A percentile compares a stretch with the other conserved stretches of the same genome.
phyloP scores from a whole-genome alignment of 805 yeast species.

The Pichia deserticola region DNA sequence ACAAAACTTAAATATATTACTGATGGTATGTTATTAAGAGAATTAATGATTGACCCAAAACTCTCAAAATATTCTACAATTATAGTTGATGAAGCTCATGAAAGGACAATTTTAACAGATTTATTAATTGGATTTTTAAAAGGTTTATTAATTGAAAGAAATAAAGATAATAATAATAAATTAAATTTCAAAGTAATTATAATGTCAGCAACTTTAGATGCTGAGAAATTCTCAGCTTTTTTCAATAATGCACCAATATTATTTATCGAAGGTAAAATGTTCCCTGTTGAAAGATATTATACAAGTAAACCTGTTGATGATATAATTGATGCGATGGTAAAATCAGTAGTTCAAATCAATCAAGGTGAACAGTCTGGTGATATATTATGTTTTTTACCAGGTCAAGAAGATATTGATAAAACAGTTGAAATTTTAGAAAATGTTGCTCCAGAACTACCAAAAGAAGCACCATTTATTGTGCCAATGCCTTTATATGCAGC shows the following conservation, averaged over 20 bases:
- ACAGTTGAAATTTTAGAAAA: conserved; percentile 56
- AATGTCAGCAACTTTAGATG: conserved; percentile 97
- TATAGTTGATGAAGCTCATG: conserved; percentile 95
- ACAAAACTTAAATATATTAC: conserved; percentile 83
- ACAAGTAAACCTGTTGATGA: conserved; percentile 64
- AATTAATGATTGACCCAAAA: conserved; percentile 66
- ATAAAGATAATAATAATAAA: conserved; percentile 31
- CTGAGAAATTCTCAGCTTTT: conserved; percentile 74
- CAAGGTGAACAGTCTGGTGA: conserved; percentile 80
- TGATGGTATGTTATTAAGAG: conserved; percentile 95
- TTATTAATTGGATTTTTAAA: conserved; percentile 83
- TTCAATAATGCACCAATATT: conserved; percentile 76
- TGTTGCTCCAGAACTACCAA: conserved; percentile 59
- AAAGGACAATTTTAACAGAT: conserved; percentile 88
- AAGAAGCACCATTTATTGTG: conserved; percentile 65
- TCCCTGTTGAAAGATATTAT: conserved; percentile 70
- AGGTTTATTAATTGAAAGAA: conserved; percentile 41
- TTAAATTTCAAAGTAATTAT: conserved; percentile 59
- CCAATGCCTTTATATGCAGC: conserved; percentile 92
- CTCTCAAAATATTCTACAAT: conserved; percentile 65
- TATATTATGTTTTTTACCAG: conserved; percentile 85
- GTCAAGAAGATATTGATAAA: conserved; percentile 95
- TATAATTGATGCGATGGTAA: conserved; percentile 70
- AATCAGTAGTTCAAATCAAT: conserved; percentile 72
- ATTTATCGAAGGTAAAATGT: conserved; percentile 85